These are phyloP conservation scores for Linanthus parryae DNA, from an alignment of 148 eudicot species.

Conservation along the genomic window DNA sequence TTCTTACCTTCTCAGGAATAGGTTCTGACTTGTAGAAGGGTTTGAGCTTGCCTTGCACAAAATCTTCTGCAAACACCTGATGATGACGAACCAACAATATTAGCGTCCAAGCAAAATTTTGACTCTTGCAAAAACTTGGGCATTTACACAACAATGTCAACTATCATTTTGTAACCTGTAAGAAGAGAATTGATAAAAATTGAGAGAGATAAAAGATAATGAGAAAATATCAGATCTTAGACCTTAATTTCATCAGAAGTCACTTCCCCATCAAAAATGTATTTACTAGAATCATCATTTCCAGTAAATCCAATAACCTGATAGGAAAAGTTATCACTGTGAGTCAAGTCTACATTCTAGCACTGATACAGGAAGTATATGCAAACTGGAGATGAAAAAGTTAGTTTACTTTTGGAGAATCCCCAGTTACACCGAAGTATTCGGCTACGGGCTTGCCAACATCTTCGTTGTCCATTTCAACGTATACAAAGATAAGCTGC, in stretches of 20 bases:
- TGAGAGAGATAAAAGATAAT: not conserved
- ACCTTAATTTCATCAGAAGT: constrained; percentile 70
- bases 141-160: too few species aligned
- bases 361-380: constrained; percentile 5
- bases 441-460: constrained; percentile 88
- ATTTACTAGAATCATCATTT: constrained; percentile 67
- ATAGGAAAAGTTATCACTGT: constrained; percentile 2
- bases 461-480: constrained; percentile 80
- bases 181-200: not conserved
- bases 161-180: too few species aligned
- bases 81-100: not conserved
- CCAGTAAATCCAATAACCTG: constrained; percentile 76
- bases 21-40: constrained; percentile 93
- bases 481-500: constrained; percentile 77
- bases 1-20: constrained; percentile 81
- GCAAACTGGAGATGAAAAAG: not conserved
- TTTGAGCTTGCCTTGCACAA: constrained; percentile 73
- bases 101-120: not conserved
- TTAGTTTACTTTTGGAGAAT: constrained; percentile 47
- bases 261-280: constrained; percentile 46
- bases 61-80: constrained; percentile 67
- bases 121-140: not conserved
- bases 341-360: not conserved
- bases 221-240: not conserved
- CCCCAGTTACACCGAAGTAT: constrained; percentile 74